phyloP scores from a whole-genome alignment of 139 green algal genomes.

The Astrephomene gubernaculifera region DNA sequence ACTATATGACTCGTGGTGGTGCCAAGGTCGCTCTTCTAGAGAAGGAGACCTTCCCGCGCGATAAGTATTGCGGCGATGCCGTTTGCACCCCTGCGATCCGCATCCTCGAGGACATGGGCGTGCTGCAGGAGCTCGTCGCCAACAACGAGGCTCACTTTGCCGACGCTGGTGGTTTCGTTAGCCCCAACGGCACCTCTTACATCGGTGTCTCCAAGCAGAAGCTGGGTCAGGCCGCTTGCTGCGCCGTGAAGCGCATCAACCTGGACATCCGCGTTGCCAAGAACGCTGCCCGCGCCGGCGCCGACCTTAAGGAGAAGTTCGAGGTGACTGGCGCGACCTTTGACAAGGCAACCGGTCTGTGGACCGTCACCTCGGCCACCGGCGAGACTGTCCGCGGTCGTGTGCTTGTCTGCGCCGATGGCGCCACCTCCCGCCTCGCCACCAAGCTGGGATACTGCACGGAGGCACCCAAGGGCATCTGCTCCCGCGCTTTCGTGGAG shows the following conservation, averaged over 20 bases:
- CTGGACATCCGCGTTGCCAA: constrained; percentile 85
- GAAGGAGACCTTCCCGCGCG: constrained; percentile 90
- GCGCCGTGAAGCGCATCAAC: constrained; percentile 89
- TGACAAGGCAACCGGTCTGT: constrained; percentile 77
- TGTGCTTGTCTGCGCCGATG: constrained; percentile 89
- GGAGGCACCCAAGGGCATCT: constrained; percentile 83
- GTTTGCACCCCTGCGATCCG: constrained; percentile 89
- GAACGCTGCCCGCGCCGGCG: constrained; percentile 69
- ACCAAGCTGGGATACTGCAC: constrained; percentile 94
- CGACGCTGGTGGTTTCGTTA: constrained; percentile 81
- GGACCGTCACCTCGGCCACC: constrained; percentile 79
- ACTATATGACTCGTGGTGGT: constrained; percentile 79
- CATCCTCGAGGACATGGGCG: constrained; percentile 78
- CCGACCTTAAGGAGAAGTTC: constrained; percentile 86
- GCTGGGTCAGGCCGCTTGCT: constrained; percentile 83
- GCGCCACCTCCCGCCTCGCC: constrained; percentile 86
- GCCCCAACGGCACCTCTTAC: constrained; percentile 86
- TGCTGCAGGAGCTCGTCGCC: constrained; percentile 83
- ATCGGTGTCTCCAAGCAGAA: constrained; percentile 79
- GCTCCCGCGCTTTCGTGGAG: constrained; percentile 87
- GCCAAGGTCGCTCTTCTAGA: constrained; percentile 86
- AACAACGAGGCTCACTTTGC: constrained; percentile 92
- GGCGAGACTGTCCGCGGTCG: constrained; percentile 71
- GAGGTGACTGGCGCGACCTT: constrained; percentile 82
- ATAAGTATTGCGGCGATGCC: constrained; percentile 86